Base-by-base conservation (phyloP, 2,329 filamentous ascomycete species). In the Aspergillus tamarii region DNA sequence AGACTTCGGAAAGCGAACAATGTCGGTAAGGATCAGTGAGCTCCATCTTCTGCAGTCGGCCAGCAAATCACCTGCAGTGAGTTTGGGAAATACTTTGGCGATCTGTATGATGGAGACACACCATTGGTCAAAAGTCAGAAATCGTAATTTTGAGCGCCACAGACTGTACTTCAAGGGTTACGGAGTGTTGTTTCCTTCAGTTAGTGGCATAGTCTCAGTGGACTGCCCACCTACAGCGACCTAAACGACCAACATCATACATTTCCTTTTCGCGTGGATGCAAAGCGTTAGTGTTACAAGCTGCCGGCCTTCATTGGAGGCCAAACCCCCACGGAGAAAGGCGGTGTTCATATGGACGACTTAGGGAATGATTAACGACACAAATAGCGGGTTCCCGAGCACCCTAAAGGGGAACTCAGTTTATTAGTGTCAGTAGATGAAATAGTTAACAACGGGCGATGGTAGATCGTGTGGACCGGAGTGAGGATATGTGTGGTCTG, bases 41-140 rank as follows among this genome's bases (percentile, higher is more conserved):
- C 62, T 65, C 60, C 56, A 64, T 60, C 19, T 61, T 63, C 62
- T 65, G 64, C 66, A 63, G 62, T 32, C 57, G 21, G 34, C 39
- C 36, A 60, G 32, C 57, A 62, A 64, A 67, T 67, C 50, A 68
- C 61, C 58, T 68, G 65, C 64, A 67, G 61, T 48, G 52, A 59
- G 57, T 41, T 62, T 59, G 52, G 55, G 39, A 54, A 61, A 56
- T 58, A 61, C 41, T 45, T 26, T 36, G 58, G 63, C 39, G 48
- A 65, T 64, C 58, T 55, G 57, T 45, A 11, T 53, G 57, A 57
- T 61, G 52, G 43, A 61, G 41, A 21, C 30, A 30, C 21, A 23
- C 43, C 43, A 68, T 63, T 64, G 60, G 62, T 34, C 43, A 50
- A 23, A 52, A 28, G 10, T 23, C 26, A 21, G 28, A 26, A 36